Percentiles rank a stretch among this genome's conserved stretches.
phyloP scores from a whole-genome alignment of 1,284 basidiomycete genomes.

The Taiwanofungus camphoratus region DNA sequence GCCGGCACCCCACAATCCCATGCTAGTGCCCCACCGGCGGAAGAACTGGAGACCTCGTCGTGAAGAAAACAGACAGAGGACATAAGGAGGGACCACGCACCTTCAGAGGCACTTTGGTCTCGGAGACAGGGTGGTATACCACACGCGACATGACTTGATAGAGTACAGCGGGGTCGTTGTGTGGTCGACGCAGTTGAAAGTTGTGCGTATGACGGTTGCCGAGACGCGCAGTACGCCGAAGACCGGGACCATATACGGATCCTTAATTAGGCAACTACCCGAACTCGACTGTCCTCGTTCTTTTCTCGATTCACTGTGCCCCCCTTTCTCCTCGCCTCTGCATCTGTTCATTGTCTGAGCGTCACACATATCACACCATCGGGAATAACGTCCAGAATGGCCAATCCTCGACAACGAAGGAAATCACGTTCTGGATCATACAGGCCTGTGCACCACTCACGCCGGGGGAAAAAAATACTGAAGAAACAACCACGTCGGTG shows the following conservation, averaged over 20 bases:
- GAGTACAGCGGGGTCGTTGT: constrained; percentile 9
- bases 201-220: too few relatives aligned
- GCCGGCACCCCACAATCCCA: constrained; percentile 66
- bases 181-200: constrained; percentile 10
- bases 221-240: neutral
- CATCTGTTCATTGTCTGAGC: neutral
- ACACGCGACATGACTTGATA: constrained; percentile 23
- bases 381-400: constrained; percentile 48
- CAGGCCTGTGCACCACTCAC: constrained; percentile 64
- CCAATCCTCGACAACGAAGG: constrained; percentile 86
- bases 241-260: neutral
- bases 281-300: neutral
- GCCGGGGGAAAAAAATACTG: constrained; percentile 64
- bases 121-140: constrained; percentile 17
- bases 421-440: constrained; percentile 73
- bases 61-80: neutral
- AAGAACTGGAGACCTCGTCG: constrained; percentile 21
- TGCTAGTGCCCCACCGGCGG: constrained; percentile 50
- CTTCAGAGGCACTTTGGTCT: constrained; percentile 14
- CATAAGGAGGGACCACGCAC: constrained; percentile 13
- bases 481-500: constrained; percentile 71
- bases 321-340: too few relatives aligned
- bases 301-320: neutral
- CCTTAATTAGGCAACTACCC: neutral
- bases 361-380: neutral